phyloP scores from a whole-genome alignment of 768 basidiomycete species.

The Sporobolomyces pararoseus region DNA sequence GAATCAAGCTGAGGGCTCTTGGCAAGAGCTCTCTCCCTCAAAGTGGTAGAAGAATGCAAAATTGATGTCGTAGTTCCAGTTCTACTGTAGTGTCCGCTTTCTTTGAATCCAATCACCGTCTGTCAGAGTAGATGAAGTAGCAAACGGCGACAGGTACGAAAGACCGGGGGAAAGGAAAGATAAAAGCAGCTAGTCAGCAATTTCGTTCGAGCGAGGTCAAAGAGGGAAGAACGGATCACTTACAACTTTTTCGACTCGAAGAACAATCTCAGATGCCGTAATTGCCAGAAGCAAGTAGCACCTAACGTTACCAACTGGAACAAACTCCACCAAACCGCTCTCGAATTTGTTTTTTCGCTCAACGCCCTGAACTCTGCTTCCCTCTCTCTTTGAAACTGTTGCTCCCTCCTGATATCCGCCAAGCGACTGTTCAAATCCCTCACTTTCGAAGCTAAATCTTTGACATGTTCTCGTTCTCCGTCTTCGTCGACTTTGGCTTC shows the following conservation, averaged over 20 bases:
- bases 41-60: neutral
- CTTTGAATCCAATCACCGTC: constrained; percentile 1
- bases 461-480: constrained; percentile 78
- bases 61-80: neutral
- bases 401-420: constrained; percentile 87
- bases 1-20: no score
- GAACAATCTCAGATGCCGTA: constrained; percentile 78
- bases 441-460: constrained; percentile 73
- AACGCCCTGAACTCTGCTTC: constrained; percentile 84
- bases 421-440: constrained; percentile 90
- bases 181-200: neutral
- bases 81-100: neutral
- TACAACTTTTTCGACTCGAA: constrained; percentile 44
- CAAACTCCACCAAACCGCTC: constrained; percentile 91
- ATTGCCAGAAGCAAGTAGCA: constrained; percentile 84
- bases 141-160: neutral
- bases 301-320: constrained; percentile 80
- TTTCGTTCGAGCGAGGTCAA: neutral
- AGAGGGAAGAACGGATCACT: constrained; percentile 6
- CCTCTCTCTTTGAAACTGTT: constrained; percentile 94
- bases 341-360: constrained; percentile 83
- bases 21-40: no score
- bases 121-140: no score
- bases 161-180: neutral
- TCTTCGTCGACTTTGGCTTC: constrained; percentile 79